Percentiles rank a stretch among this genome's conserved stretches.
Evolutionary conservation across 208 protist species (phyloP).

Genomic region (Tritrichomonas musculus): DNA sequence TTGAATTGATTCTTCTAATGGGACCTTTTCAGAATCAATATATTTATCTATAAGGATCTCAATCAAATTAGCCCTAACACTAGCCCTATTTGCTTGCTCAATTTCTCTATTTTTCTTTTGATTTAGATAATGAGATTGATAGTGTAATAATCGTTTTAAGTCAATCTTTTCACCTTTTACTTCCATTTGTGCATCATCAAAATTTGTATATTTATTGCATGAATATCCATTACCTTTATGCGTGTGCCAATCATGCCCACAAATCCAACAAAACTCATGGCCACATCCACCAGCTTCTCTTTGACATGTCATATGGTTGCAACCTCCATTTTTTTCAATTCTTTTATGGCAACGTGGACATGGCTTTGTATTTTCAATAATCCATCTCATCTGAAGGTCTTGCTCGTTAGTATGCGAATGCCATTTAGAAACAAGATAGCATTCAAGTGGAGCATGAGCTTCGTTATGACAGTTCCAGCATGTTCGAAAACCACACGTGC

Average conservation of each 20-base stretch:
- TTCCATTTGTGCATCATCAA: not conserved
- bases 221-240: not conserved
- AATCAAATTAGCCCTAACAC: not conserved
- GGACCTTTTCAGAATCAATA: not conserved
- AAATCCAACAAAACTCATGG: conserved; percentile 36
- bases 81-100: not conserved
- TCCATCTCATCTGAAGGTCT: not conserved
- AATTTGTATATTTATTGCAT: not conserved
- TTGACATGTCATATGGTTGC: conserved; percentile 34
- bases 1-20: not conserved
- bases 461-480: not conserved
- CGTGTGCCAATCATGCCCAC: not conserved
- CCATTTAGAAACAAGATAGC: not conserved
- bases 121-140: not conserved
- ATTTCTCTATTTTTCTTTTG: not conserved
- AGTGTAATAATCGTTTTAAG: not conserved
- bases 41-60: not conserved
- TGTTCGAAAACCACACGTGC: not conserved
- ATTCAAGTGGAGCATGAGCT: not conserved
- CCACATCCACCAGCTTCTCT: too few species aligned
- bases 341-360: conserved; percentile 8
- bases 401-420: not conserved
- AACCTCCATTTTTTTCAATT: conserved; percentile 35
- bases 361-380: not conserved
- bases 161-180: not conserved